These are phyloP conservation scores for Prosopis cineraria DNA, from an alignment of 306 rosid genomes.

Conservation along the genomic window DNA sequence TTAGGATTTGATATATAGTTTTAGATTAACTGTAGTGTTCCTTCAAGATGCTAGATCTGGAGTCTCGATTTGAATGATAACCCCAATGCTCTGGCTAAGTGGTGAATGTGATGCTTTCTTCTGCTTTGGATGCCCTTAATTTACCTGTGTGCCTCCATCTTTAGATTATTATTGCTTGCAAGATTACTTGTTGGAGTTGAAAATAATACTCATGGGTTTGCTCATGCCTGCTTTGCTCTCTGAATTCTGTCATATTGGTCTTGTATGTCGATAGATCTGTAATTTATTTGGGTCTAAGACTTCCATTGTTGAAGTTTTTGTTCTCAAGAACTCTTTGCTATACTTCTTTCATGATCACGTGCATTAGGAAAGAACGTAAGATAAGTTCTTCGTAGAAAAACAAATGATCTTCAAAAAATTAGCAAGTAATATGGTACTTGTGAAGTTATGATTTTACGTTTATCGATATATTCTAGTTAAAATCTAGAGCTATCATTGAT, in stretches of 20 bases:
- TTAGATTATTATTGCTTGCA: background rate
- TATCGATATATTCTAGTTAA: too few species aligned
- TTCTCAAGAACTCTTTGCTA: background rate
- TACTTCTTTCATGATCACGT: too few species aligned
- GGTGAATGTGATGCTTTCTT: background rate
- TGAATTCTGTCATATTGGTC: background rate
- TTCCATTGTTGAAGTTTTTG: background rate
- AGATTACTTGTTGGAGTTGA: background rate
- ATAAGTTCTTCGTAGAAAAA: too few species aligned
- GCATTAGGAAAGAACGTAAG: too few species aligned
- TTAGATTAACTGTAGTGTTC: background rate
- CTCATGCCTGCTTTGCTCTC: background rate
- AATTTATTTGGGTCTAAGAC: background rate
- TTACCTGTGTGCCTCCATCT: background rate
- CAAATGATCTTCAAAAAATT: too few species aligned
- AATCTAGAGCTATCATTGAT: too few species aligned
- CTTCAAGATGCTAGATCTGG: background rate
- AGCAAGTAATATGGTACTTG: too few species aligned
- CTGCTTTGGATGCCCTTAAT: background rate
- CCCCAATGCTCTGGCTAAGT: background rate
- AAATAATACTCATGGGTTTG: background rate
- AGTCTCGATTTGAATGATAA: background rate
- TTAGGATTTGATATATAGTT: too few species aligned
- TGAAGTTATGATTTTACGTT: too few species aligned
- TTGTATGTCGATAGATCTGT: background rate